Base-by-base conservation (phyloP, 306 rosid species). In the Fragaria nilgerrensis region DNA sequence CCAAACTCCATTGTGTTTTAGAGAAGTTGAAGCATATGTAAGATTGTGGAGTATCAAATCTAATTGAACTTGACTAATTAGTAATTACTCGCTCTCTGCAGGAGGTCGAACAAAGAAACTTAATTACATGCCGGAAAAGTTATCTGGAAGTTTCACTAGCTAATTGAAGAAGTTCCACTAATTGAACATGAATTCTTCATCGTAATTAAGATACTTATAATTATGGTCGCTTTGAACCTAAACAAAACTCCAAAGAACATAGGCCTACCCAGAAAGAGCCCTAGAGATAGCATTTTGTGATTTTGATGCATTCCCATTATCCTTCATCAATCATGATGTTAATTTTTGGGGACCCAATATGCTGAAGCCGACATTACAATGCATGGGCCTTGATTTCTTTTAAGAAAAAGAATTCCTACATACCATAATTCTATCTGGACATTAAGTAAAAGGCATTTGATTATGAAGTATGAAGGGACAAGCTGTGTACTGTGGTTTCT, bases 181-280 rank as follows among this genome's bases (percentile, higher is more conserved):
- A 22, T 23, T 20, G n/a, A 12, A 55, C 16, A 22, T 4, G 6
- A 16, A 11, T 58, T 34, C 32, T 58, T 23, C 34, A 58, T 58
- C 68, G 80, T 80, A 73, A 68, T 76, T 74, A 73, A 14, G 8
- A n/a, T 34, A 34, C 23, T 15, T 34, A 45, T 55, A 43, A 73
- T 55, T 48, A 72, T 66, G 59, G 82, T 81, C 82, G 79, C 75
- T 76, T 84, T 90, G 84, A 88, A 88, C 73, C 85, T 77, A 88
- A 80, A 88, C 84, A 85, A 85, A 82, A 75, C 1, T 89, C 87
- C 90, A 89, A 85, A 81, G 55, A 43, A 9, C 71, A 37, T 75
- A 83, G 85, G 74, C 77, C 67, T 74, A 68, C 79, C 82, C 75
- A 73, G 72, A 75, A 76, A 78, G 82, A 81, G 71, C 63, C 84